A percentile compares a stretch with the other conserved stretches of the same genome.
Evolutionary conservation across 2,329 filamentous ascomycete genomes (phyloP).

Genomic region (Ilyonectria mors-panacis): DNA sequence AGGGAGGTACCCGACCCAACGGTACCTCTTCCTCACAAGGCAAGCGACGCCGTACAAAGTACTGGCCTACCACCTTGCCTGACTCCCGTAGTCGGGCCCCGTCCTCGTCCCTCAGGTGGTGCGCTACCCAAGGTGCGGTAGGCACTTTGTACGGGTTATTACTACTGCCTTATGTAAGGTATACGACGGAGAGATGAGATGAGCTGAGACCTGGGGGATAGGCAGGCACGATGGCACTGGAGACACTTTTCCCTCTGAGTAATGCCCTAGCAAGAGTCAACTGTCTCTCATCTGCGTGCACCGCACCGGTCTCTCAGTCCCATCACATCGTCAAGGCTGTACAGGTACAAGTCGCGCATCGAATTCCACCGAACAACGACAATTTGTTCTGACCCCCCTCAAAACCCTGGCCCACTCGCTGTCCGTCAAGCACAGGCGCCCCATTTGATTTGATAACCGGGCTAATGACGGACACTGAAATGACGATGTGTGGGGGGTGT

Average conservation of each 20-base stretch:
- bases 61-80: neutral
- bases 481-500: constrained; percentile 49
- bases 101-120: constrained; percentile 9
- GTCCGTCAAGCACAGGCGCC: constrained; percentile 43
- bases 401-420: constrained; percentile 40
- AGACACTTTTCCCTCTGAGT: neutral
- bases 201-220: constrained; percentile 2
- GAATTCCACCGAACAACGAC: constrained; percentile 5
- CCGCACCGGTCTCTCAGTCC: neutral
- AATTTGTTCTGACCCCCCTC: constrained; percentile 24
- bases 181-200: constrained; percentile 14
- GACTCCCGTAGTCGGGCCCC: neutral
- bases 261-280: neutral
- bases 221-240: neutral
- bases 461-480: constrained; percentile 49
- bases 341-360: constrained; percentile 23
- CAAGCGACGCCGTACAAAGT: constrained; percentile 22
- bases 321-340: neutral
- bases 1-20: constrained; percentile 33
- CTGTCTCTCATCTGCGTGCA: neutral
- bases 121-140: constrained; percentile 1
- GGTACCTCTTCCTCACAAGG: constrained; percentile 31
- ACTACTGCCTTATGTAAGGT: neutral
- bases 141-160: neutral
- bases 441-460: constrained; percentile 49